Base-by-base conservation (phyloP, 805 yeast genomes). In the Metschnikowia peoriensis region DNA sequence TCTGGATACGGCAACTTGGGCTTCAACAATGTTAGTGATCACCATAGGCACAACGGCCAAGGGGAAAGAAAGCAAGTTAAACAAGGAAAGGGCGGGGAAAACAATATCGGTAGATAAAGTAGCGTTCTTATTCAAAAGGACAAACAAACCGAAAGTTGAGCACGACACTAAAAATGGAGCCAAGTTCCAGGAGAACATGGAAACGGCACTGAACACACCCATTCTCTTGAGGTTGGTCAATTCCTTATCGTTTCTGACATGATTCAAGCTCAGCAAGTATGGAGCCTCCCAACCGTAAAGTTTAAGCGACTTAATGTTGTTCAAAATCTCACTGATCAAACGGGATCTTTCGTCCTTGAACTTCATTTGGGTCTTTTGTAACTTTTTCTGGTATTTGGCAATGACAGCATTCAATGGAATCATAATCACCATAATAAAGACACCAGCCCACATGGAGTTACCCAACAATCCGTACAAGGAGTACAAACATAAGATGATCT, bases 241-340 rank as follows among this genome's bases (percentile, higher is more conserved):
- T 70, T 92, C 97, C 61, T 86, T 85, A 44, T 89, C 89, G 65
- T 93, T 90, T 79, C 99, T 86, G 22, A 93, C 96, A 63, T 84
- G 73, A 58, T 82, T 82, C 52, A 96, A 76, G 61, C 86, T 87
- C 29, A 77, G 79, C 63, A 82, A 81, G 66, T 89, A 91, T 3
- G 98, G 96, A 34, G 67, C 73, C 71, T 94, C 99, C 99, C 99
- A 94, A 2, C 96, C 96, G 65, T 94, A 94, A 46, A 96, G 78
- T 68, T 94, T 94, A 66, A 94, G 77, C 11, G 97, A 89, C 72
- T 91, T 93, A 68, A 94, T 89, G 64, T 92, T 93, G 67, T 89
- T 89, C 67, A 93, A 77, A 51, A 93, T 88, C 67, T 93, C 97
- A 55, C 89, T 84, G 50, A 90, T 87, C 42, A 92, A 75, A 60